These are phyloP conservation scores for Hypoxylon sp. DNA, from an alignment of 2,329 filamentous ascomycete genomes.

Conservation along the genomic window DNA sequence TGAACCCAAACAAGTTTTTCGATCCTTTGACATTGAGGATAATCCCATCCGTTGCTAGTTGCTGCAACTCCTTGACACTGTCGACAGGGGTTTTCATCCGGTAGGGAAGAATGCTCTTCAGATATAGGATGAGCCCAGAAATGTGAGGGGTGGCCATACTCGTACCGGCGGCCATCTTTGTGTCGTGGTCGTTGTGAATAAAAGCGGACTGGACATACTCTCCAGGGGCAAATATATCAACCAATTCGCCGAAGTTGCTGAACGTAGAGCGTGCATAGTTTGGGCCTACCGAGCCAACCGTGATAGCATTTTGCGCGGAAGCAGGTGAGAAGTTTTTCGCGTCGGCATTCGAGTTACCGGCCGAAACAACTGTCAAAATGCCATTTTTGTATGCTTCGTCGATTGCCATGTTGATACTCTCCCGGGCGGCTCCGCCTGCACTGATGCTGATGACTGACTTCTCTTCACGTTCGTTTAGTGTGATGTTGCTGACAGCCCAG, in stretches of 20 bases:
- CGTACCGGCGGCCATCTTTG: slow-evolving; percentile 54
- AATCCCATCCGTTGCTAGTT: slow-evolving; percentile 16
- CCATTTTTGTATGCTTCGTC: slow-evolving; percentile 53
- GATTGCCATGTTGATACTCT: slow-evolving; percentile 56
- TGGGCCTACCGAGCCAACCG: slow-evolving; percentile 57
- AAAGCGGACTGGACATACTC: slow-evolving; percentile 53
- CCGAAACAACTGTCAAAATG: slow-evolving; percentile 60
- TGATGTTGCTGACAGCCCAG: slow-evolving; percentile 30
- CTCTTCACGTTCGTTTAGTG: slow-evolving; percentile 9
- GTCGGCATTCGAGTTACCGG: slow-evolving; percentile 57
- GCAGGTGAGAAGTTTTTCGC: slow-evolving; percentile 54
- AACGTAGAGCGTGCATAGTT: slow-evolving; percentile 50
- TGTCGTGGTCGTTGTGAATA: slow-evolving; percentile 48
- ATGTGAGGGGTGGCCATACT: slow-evolving; percentile 64
- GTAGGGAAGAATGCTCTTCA: slow-evolving; percentile 41
- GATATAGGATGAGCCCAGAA: slow-evolving; percentile 59
- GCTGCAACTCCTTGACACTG: slow-evolving; percentile 19
- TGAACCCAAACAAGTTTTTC: slow-evolving; percentile 25
- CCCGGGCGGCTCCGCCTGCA: slow-evolving; percentile 17
- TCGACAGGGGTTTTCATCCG: slow-evolving; percentile 17
- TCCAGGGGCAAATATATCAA: slow-evolving; percentile 55
- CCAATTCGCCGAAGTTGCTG: slow-evolving; percentile 57
- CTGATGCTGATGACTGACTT: slow-evolving; percentile 29
- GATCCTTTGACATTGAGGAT: slow-evolving; percentile 17
- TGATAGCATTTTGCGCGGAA: slow-evolving; percentile 56